Evolutionary conservation across 495 filamentous ascomycete species (phyloP), one percentile per base, ranked within the genome.

Genomic region (Thozetella sp.): DNA sequence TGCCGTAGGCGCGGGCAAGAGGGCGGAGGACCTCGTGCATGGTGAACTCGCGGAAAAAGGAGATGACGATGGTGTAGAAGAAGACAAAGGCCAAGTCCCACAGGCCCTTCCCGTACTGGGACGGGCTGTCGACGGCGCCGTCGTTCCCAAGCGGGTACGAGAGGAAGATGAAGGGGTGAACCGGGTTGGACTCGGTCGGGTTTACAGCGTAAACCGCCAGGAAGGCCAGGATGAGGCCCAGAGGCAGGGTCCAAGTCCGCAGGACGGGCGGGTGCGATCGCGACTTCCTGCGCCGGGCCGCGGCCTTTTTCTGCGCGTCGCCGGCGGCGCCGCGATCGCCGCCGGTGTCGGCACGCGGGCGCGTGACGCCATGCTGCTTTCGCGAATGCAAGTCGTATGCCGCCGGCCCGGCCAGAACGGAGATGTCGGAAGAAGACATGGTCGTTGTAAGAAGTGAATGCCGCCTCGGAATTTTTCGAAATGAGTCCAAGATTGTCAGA

Each of bases 1-100:
- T 86, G 2, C 93, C 92, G 53, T 75, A 85, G 58, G 78, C 79
- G 23, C 86, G 76, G 3, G 93, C 93, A 63, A 92, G 73, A 0
- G 92, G 95, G 3, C 91, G 90, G 56, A 98, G 84, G 51, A 97
- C 58, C 63, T 91, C 90, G 78, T 97, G 93, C 94, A 97, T 97
- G 70, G 96, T 78, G 75, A 97, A 97, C 71, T 98, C 94, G 62
- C 94, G 93, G 22, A 92, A 96, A 75, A 98, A 98, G 46, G 89
- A 90, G 54, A 98, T 81, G 27, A 97, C 85, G 45, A 97, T 78
- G 25, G 85, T 95, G 78, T 97, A 97, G 77, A 97, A 97, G 51
- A 86, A 78, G 30, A 97, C 91, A 63, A 97, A 95, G 20, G 88
- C 86, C 53, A 97, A 83, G 72, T 98, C 94, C 73, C 86, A 87